These are phyloP conservation scores for Escallonia herrerae DNA, from an alignment of 129 eudicot species.

Conservation along the genomic window DNA sequence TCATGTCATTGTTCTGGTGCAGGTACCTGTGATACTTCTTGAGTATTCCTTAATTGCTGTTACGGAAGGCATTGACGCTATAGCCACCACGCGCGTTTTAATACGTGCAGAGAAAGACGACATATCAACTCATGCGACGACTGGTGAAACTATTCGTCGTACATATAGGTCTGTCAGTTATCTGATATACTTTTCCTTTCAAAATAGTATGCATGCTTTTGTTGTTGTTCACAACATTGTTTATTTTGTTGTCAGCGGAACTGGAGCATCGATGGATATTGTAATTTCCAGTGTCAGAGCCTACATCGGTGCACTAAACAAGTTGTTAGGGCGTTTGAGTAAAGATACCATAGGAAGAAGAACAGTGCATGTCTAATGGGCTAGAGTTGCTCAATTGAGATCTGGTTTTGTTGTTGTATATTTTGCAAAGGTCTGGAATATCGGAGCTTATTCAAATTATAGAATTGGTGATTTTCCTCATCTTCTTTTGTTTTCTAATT, in stretches of 20 bases:
- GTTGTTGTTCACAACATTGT: neutral
- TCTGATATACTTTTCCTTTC: neutral
- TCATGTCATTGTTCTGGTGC: neutral
- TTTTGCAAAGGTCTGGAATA: neutral
- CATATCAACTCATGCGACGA: slow-evolving; percentile 47
- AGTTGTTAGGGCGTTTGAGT: slow-evolving; percentile 45
- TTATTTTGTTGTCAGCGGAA: slow-evolving; percentile 52
- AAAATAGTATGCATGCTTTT: neutral
- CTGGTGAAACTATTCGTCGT: slow-evolving; percentile 44
- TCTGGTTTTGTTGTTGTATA: no score
- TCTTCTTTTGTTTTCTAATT: no score
- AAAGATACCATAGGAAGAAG: neutral
- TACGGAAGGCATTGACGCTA: slow-evolving; percentile 89
- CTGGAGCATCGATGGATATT: slow-evolving; percentile 86
- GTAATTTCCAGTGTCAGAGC: slow-evolving; percentile 94
- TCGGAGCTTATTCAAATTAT: no score
- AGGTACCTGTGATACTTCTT: slow-evolving; percentile 75
- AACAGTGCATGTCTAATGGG: neutral
- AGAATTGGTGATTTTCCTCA: no score
- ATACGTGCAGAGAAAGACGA: slow-evolving; percentile 43
- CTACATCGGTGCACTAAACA: slow-evolving; percentile 78
- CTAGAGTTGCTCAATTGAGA: neutral
- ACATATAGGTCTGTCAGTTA: slow-evolving; percentile 49
- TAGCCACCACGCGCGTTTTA: slow-evolving; percentile 76
- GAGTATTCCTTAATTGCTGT: slow-evolving; percentile 84